Base-by-base conservation (phyloP, 441 rosid genomes). In the Jatropha podagrica region DNA sequence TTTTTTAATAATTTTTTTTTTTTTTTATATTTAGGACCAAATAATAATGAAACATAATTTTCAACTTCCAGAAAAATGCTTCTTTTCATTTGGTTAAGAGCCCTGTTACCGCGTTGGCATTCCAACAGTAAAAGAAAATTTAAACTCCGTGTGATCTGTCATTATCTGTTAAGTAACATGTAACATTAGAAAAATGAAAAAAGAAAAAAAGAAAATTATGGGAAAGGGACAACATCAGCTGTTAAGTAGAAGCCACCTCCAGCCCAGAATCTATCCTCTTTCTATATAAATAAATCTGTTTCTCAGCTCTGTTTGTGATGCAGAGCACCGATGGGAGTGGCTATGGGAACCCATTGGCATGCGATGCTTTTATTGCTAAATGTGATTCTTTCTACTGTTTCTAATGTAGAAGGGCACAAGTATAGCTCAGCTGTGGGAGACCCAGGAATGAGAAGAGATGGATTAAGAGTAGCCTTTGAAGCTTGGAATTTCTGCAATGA, bases 401-500 rank as follows among this genome's bases (percentile, higher is more conserved):
- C 26, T 52, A 65, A 41, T 66, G 85, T 48, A 1, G 55, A 40
- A 38, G 74, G 63, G 20, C 49, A 73, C 15, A 75, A 72, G 42
- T 70, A 87, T 15, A 54, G 41, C 26, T 84, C 94, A 42, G 90
- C 89, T 2, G 82, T 87, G 0, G 94, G 92, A 4, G 92, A 90
- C 79, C 88, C 90, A 0, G 91, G 92, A 74, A 88, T 88, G 94
- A 79, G 75, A 83, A 87, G 85, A 63, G 89, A 90, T 81, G 83
- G 84, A 0, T 58, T 90, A 18, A 85, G 94, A 79, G 76, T 88
- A 70, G 94, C 84, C 10, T 85, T 90, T 18, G 94, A 90, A 85
- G 86, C 90, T 32, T 88, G 94, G 92, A 90, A 90, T 69, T 89
- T 87, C 74, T 90, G 92, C 87, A 90, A 90, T 76, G 94, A 88